Evolutionary conservation across 805 yeast genomes (phyloP).

Genomic region (Suhomyces tanzawaensis): DNA sequence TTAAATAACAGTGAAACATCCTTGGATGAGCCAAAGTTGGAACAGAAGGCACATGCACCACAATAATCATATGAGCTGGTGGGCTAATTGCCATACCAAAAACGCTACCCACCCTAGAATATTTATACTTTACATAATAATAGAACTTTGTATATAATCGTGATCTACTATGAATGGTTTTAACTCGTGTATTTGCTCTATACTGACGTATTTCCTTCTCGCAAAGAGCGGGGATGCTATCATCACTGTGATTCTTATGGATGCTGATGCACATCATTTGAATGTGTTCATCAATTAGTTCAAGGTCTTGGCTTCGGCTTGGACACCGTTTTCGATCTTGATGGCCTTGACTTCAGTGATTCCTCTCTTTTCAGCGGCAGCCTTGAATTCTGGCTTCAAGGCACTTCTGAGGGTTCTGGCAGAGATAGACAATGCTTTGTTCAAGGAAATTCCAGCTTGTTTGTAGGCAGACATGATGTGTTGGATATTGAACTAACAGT

Average conservation of each 20-base stretch:
- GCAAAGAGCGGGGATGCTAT: too few species aligned
- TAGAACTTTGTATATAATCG: conserved; percentile 1
- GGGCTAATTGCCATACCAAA: too few species aligned
- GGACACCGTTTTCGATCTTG: conserved; percentile 67
- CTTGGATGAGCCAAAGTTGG: not conserved
- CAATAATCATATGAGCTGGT: not conserved
- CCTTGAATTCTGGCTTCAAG: conserved; percentile 81
- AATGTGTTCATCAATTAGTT: conserved; percentile 20
- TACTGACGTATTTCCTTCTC: too few species aligned
- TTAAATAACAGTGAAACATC: conserved; percentile 9
- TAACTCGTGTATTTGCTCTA: too few species aligned
- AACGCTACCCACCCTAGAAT: too few species aligned
- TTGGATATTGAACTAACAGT: not conserved
- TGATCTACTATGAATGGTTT: too few species aligned
- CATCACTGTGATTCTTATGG: too few species aligned
- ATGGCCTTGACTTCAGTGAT: conserved; percentile 70
- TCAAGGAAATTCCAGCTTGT: conserved; percentile 57
- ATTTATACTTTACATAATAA: not conserved
- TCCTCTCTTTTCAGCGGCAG: conserved; percentile 69
- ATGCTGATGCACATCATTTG: not conserved
- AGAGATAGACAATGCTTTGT: conserved; percentile 87
- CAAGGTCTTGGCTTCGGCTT: conserved; percentile 41
- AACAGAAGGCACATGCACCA: not conserved
- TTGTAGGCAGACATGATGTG: conserved; percentile 43
- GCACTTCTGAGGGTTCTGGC: conserved; percentile 86